Base-by-base conservation (phyloP, 306 rosid genomes). In the Carpinus fangiana region DNA sequence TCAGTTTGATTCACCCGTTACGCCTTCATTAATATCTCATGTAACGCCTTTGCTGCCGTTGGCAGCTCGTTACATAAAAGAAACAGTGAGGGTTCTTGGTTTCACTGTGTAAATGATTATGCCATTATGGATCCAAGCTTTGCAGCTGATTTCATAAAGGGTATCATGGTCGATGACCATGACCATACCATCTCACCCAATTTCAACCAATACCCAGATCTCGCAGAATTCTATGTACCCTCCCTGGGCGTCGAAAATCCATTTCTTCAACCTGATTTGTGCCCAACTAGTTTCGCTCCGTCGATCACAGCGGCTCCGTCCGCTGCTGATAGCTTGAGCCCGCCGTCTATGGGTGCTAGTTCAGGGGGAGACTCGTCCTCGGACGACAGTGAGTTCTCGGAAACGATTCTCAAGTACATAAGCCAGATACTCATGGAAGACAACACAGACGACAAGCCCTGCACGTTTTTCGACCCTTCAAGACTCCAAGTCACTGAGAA, bases 101-200 rank as follows among this genome's bases (percentile, higher is more conserved):
- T 75, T 36, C 4, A 8, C 26, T 11, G 21, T 52, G 8, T 38
- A 67, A 31, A 76, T 78, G 76, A 68, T 41, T 31, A n/a, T n/a
- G n/a, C n/a, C n/a, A n/a, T n/a, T n/a, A 85, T 85, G 88, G 88
- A 81, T 81, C 85, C 80, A 68, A n/a, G 55, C 72, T 54, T 62
- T 79, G 20, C 7, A 10, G 85, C 84, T 71, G 84, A 73, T 79
- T 82, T 51, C 77, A 14, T 74, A 61, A 72, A 79, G 41, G 86
- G 73, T 18, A 62, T 65, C n/a, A 31, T 16, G 28, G 1, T 60
- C 45, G 66, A 72, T 12, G 28, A 20, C 12, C 54, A 64, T 0
- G 9, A 23, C 34, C 34, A 31, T 31, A 31, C 53, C 51, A 45
- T 64, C n/a, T 73, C 75, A 11, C 79, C 83, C 41, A 60, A 41